Conservation (phyloP, 352 stramenopile genomes). For the Phytophthora ohioensis region DNA sequence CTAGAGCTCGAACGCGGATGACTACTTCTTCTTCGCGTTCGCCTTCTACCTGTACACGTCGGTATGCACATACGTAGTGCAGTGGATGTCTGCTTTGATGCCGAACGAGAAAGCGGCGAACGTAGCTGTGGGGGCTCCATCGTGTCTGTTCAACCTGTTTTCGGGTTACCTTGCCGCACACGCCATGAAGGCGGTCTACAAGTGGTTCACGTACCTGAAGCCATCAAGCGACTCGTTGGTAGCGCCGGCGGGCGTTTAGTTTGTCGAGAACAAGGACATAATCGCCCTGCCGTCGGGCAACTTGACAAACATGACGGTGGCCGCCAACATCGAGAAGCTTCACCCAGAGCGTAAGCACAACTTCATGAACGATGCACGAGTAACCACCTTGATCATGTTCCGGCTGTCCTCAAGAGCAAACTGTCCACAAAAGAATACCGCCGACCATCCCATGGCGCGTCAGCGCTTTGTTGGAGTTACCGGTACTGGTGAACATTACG, state of each 20-base stretch:
- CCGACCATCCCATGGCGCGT: too few relatives aligned
- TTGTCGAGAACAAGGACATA: constrained; percentile 39
- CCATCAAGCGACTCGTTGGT: constrained; percentile 56
- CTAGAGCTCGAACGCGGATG: constrained; percentile 36
- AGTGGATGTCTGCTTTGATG: too few relatives aligned
- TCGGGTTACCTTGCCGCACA: constrained; percentile 55
- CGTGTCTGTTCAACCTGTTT: too few relatives aligned
- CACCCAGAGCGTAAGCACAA: constrained; percentile 49
- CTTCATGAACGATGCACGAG: constrained; percentile 31
- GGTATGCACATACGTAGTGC: too few relatives aligned
- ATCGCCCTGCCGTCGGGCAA: constrained; percentile 6
- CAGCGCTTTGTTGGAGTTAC: too few relatives aligned
- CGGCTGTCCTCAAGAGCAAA: too few relatives aligned
- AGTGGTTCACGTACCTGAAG: constrained; percentile 71
- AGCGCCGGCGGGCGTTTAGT: constrained; percentile 25
- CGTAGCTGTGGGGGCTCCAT: too few relatives aligned
- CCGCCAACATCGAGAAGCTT: constrained; percentile 44
- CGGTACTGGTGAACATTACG: too few relatives aligned
- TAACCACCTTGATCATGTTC: too few relatives aligned
- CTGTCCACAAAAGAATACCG: too few relatives aligned
- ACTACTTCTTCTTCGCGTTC: constrained; percentile 27
- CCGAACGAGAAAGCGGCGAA: too few relatives aligned
- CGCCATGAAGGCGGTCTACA: constrained; percentile 58
- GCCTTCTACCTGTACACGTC: too few relatives aligned
- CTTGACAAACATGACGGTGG: constrained; percentile 28